phyloP scores from a whole-genome alignment of 768 basidiomycete genomes.

The Russula earlei region DNA sequence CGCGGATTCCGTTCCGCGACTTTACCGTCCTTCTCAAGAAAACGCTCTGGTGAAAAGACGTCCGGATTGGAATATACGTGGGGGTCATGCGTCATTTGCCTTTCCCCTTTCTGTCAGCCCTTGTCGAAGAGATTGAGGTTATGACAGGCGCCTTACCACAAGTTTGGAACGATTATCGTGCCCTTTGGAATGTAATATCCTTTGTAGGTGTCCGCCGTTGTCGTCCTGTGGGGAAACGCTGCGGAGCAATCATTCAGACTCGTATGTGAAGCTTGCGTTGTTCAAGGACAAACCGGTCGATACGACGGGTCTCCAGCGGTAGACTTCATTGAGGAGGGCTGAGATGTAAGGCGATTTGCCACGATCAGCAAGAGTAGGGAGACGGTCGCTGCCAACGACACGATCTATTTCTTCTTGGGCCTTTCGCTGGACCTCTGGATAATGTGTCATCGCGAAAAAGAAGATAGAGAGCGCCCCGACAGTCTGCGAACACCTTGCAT shows the following conservation, averaged over 20 bases:
- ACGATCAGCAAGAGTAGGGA: constrained; percentile 20
- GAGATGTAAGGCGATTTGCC: constrained; percentile 22
- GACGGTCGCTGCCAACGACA: constrained; percentile 12
- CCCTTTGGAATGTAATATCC: constrained; percentile 25
- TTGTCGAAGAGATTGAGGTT: constrained; percentile 4
- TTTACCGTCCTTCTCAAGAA: constrained; percentile 4
- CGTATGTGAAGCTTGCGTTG: not conserved
- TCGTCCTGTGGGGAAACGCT: constrained; percentile 22
- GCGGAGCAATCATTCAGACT: not conserved
- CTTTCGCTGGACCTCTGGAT: constrained; percentile 22
- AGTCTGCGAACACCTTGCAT: constrained; percentile 11
- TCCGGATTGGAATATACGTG: constrained; percentile 22
- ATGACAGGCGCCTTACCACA: constrained; percentile 21
- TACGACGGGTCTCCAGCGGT: constrained; percentile 26
- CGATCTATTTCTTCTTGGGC: constrained; percentile 26
- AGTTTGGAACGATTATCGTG: constrained; percentile 26
- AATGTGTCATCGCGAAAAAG: constrained; percentile 22
- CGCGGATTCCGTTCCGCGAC: constrained; percentile 6
- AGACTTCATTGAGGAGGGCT: constrained; percentile 21
- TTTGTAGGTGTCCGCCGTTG: constrained; percentile 25
- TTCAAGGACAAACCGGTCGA: constrained; percentile 18
- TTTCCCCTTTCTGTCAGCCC: constrained; percentile 1
- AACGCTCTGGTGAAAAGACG: constrained; percentile 26
- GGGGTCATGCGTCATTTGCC: constrained; percentile 26
- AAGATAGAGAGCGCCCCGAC: constrained; percentile 20